Base-by-base conservation (phyloP, 2,329 filamentous ascomycete species). In the Dothideomycetes sp. region DNA sequence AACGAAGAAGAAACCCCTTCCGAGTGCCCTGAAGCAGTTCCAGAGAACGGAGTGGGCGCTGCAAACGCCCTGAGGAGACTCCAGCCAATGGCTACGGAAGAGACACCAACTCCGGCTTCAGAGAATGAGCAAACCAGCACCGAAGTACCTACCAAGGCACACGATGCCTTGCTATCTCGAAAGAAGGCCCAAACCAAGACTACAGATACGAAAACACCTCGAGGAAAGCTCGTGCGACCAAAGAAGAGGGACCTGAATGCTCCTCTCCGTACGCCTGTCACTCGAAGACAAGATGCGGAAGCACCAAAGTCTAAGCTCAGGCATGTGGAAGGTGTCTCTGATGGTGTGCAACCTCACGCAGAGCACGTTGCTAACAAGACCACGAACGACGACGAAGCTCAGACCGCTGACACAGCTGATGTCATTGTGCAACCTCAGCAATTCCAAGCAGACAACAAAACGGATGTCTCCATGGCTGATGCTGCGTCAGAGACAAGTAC, bases 51-150 rank as follows among this genome's bases (percentile, higher is more conserved):
- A n/a, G n/a, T n/a, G n/a, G n/a, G n/a, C n/a, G n/a, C n/a, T n/a
- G n/a, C n/a, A n/a, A n/a, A n/a, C n/a, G n/a, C n/a, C n/a, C n/a
- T n/a, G n/a, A n/a, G n/a, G n/a, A n/a, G n/a, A n/a, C n/a, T n/a
- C n/a, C n/a, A n/a, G n/a, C n/a, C n/a, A n/a, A n/a, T n/a, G n/a
- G n/a, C n/a, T n/a, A n/a, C n/a, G n/a, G n/a, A n/a, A n/a, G 12
- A n/a, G 53, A 53, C 41, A 4, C 30, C 42, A 8, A 29, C 35
- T 23, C 31, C 31, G 28, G 44, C 51, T 23, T 53, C 51, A 27
- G 48, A 50, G 37, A 56, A 54, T 12, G 64, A 65, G 43, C 36
- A 56, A 29, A 53, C 56, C 28, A 60, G 61, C 15, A 55, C 57
- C 15, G 46, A 50, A 39, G 57, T 60, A 28, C 25, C 20, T 12